Conservation (phyloP, 768 basidiomycete genomes). For the Hericium coralloides region DNA sequence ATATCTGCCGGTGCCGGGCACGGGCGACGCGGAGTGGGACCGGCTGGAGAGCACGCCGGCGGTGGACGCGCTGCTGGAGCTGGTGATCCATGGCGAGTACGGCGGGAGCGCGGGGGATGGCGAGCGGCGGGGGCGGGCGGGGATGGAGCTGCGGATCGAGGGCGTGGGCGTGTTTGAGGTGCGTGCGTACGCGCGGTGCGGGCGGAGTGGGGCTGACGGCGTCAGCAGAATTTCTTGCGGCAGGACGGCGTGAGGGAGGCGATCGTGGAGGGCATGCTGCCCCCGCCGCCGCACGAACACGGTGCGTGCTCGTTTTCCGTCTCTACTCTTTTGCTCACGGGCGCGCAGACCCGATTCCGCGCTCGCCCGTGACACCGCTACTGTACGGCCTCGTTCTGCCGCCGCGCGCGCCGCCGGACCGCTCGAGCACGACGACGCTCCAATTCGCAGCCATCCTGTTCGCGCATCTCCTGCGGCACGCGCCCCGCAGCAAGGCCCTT, state of each 20-base stretch:
- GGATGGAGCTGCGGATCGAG: constrained; percentile 64
- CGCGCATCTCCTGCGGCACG: constrained; percentile 65
- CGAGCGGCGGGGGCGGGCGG: constrained; percentile 52
- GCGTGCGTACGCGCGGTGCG: constrained; percentile 7
- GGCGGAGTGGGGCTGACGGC: background rate
- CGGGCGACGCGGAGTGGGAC: constrained; percentile 91
- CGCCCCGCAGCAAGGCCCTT: constrained; percentile 50
- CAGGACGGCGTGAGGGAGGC: constrained; percentile 63
- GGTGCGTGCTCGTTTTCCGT: constrained; percentile 15
- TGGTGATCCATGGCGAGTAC: constrained; percentile 84
- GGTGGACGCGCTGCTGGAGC: constrained; percentile 73
- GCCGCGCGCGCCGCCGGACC: constrained; percentile 52
- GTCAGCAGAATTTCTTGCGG: constrained; percentile 59
- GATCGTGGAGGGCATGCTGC: constrained; percentile 65
- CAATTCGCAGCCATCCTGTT: constrained; percentile 76
- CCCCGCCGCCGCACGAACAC: constrained; percentile 31
- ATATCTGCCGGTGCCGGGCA: constrained; percentile 69
- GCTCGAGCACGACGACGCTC: constrained; percentile 48
- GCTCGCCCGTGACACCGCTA: constrained; percentile 52
- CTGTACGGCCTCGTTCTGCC: constrained; percentile 58
- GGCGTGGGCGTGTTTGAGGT: constrained; percentile 85
- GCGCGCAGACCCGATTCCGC: constrained; percentile 21
- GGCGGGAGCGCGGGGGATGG: constrained; percentile 43
- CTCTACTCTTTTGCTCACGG: background rate
- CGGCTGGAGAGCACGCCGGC: constrained; percentile 74